Evolutionary conservation across 208 protist genomes (phyloP).

Genomic region (Naegleria gruberi): DNA sequence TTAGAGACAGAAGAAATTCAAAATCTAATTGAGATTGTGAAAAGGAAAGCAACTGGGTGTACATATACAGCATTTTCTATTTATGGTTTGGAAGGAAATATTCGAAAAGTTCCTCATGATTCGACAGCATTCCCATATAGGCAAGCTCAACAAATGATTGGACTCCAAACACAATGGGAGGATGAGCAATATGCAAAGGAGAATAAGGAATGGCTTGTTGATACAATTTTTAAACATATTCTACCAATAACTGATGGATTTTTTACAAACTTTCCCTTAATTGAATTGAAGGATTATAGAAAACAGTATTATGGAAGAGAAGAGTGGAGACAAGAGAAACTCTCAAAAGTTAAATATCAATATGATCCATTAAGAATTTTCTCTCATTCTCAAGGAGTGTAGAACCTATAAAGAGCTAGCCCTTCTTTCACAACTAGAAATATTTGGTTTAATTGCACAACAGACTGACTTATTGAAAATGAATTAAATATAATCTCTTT

Average conservation of each 20-base stretch:
- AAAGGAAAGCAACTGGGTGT: background rate
- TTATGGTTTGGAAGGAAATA: background rate
- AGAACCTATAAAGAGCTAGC: background rate
- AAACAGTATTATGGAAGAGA: background rate
- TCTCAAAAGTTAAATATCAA: background rate
- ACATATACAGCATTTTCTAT: background rate
- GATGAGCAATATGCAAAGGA: background rate
- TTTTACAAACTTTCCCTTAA: background rate
- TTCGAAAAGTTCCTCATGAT: background rate
- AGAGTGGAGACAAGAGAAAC: background rate
- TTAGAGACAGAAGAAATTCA: background rate
- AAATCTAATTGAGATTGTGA: background rate
- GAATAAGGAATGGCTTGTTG: background rate
- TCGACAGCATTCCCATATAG: background rate
- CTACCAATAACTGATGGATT: background rate
- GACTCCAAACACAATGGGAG: background rate
- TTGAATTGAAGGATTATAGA: background rate
- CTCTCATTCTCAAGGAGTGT: background rate
- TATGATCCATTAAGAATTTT: background rate
- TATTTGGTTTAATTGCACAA: no score
- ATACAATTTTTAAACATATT: background rate
- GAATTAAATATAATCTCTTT: no score
- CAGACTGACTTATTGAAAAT: no score
- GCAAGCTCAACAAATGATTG: background rate
- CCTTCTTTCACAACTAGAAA: no score